phyloP scores from a whole-genome alignment of 306 rosid species.

The Cicer chorassanicum region DNA sequence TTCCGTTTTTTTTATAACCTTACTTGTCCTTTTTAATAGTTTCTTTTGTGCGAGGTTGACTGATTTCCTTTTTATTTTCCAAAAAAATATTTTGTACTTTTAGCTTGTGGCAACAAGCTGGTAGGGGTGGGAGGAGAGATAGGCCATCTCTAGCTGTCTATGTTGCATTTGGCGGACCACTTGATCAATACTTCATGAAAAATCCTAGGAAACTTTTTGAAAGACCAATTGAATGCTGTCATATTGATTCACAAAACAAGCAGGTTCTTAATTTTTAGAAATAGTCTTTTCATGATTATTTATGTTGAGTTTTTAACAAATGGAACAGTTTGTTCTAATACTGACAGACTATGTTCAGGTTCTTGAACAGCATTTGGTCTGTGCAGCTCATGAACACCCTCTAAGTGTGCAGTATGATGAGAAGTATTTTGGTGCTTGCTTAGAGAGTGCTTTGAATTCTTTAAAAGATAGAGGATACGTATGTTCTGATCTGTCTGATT shows the following conservation, averaged over 20 bases:
- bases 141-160: constrained; percentile 86
- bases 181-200: constrained; percentile 92
- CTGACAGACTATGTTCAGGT: constrained; percentile 57
- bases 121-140: constrained; percentile 93
- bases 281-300: constrained; percentile 28
- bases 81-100: constrained; percentile 30
- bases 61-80: constrained; percentile 24
- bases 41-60: constrained; percentile 26
- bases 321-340: constrained; percentile 39
- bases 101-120: constrained; percentile 99
- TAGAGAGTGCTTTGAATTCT: constrained; percentile 57
- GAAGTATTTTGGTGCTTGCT: constrained; percentile 73
- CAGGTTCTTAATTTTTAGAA: constrained; percentile 61
- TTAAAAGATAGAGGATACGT: constrained; percentile 69
- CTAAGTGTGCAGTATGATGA: constrained; percentile 70
- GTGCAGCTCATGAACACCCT: constrained; percentile 87
- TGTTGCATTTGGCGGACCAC: constrained; percentile 91
- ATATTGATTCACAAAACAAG: constrained; percentile 78
- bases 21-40: constrained; percentile 31
- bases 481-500: constrained; percentile 56
- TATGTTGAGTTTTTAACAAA: constrained; percentile 24
- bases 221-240: constrained; percentile 90
- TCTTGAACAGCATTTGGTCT: constrained; percentile 84
- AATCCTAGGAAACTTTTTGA: constrained; percentile 84
- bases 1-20: constrained; percentile 16